phyloP scores from a whole-genome alignment of 2,329 filamentous ascomycete genomes.

The Chalara sp. region DNA sequence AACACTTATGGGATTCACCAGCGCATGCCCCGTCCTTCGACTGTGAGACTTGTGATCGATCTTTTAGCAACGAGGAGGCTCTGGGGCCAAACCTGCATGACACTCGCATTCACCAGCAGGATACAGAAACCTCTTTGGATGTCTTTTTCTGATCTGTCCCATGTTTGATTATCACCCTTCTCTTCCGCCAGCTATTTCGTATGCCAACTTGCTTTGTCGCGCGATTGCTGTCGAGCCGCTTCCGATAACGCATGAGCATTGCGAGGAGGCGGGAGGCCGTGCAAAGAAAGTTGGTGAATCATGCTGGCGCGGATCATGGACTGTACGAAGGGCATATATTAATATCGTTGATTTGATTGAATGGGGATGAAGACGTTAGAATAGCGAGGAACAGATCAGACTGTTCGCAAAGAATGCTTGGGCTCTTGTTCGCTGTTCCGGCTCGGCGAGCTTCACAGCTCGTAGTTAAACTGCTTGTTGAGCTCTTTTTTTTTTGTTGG shows the following conservation, averaged over 20 bases:
- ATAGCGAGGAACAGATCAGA: conserved; percentile 16
- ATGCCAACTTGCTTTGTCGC: conserved; percentile 20
- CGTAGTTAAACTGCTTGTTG: too few species aligned
- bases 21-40: conserved; percentile 12
- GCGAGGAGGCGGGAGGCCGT: conserved; percentile 14
- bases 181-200: conserved; percentile 22
- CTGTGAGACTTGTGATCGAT: conserved; percentile 15
- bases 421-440: too few species aligned
- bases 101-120: conserved; percentile 12
- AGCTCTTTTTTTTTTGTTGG: too few species aligned
- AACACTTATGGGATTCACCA: conserved; percentile 10
- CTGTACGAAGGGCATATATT: conserved; percentile 15
- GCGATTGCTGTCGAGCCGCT: conserved; percentile 16
- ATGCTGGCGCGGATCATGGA: conserved; percentile 13
- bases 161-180: conserved; percentile 22
- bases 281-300: conserved; percentile 9
- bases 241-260: conserved; percentile 15
- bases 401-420: conserved; percentile 3
- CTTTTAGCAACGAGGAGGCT: conserved; percentile 15
- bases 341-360: conserved; percentile 20
- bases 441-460: too few species aligned
- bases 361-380: conserved; percentile 13
- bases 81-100: conserved; percentile 15
- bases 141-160: conserved; percentile 19
- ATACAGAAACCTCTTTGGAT: conserved; percentile 18